Base-by-base conservation (phyloP, 1,284 basidiomycete species). In the Waitea zeae region DNA sequence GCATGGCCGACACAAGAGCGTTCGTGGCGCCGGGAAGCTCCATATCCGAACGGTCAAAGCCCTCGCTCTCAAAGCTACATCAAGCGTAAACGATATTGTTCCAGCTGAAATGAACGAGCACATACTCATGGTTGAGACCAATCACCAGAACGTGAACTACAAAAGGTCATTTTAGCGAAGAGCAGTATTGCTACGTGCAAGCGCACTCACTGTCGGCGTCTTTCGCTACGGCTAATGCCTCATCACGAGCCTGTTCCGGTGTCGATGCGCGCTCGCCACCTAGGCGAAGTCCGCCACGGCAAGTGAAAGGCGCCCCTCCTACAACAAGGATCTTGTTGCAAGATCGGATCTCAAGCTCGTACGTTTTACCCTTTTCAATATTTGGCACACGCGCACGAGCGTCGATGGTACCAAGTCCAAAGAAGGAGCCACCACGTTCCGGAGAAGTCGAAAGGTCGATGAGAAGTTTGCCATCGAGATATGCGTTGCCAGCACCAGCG, bases 401-500 rank as follows among this genome's bases (percentile, higher is more conserved):
- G 45, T 81, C 78, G 20, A 49, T 48, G 3, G 71, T 63, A 9
- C 68, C 47, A 39, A 27, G 43, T 38, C 62, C 64, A 44, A 80
- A 81, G 62, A 81, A 82, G 3, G 64, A 53, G 2, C 70, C 65
- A 3, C 77, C 78, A 18, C 74, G 69, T 20, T 58, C 56, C 46
- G 81, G 78, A 31, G 64, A 61, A 5, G 71, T 77, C 73, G 78
- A 81, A 50, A 80, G 81, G 46, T 81, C 77, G 37, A 82, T 71
- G 31, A 80, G 58, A 9, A 78, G 58, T 37, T 74, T 54, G 12
- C 65, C 77, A 37, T 79, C 67, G 11, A 79, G 61, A 45, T 14
- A 70, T 26, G n/a, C 70, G 56, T 68, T 75, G 1, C 74, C 77
- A 22, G 75, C 58, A 14, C 81, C 81, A 33, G 76, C 67, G 14